These are phyloP conservation scores for Brassica hybrid DNA, from an alignment of 441 rosid species.

Conservation along the genomic window DNA sequence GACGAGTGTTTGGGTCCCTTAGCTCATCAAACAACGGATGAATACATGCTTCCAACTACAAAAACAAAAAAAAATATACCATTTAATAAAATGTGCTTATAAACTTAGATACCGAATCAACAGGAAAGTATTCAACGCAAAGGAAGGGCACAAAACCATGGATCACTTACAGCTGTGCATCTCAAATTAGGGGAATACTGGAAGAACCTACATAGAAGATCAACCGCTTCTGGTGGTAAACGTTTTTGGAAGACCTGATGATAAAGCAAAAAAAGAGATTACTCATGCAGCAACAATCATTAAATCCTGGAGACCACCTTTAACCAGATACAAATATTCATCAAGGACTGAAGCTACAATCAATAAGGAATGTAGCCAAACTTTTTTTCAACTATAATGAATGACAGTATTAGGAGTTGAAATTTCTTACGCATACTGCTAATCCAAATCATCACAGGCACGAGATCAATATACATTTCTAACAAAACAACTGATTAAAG, in stretches of 20 bases:
- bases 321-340: constrained; percentile 16
- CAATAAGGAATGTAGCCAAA: background rate
- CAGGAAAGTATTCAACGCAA: background rate
- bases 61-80: constrained; percentile 26
- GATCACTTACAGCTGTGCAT: constrained; percentile 91
- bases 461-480: background rate
- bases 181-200: constrained; percentile 99
- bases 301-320: constrained; percentile 1
- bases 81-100: background rate
- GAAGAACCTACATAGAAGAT: constrained; percentile 93
- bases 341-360: constrained; percentile 8
- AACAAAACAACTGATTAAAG: constrained; percentile 19
- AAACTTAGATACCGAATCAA: constrained; percentile 9
- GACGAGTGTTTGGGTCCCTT: constrained; percentile 90
- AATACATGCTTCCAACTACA: constrained; percentile 86
- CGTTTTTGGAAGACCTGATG: constrained; percentile 93
- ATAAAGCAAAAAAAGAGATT: background rate
- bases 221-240: constrained; percentile 97
- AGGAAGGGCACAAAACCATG: background rate
- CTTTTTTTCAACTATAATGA: background rate
- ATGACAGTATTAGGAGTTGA: background rate
- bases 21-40: constrained; percentile 95
- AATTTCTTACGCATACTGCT: too few relatives aligned
- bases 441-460: too few relatives aligned
- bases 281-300: constrained; percentile 1